phyloP scores from a whole-genome alignment of 106 monocot species.

The Dendrobium catenatum region DNA sequence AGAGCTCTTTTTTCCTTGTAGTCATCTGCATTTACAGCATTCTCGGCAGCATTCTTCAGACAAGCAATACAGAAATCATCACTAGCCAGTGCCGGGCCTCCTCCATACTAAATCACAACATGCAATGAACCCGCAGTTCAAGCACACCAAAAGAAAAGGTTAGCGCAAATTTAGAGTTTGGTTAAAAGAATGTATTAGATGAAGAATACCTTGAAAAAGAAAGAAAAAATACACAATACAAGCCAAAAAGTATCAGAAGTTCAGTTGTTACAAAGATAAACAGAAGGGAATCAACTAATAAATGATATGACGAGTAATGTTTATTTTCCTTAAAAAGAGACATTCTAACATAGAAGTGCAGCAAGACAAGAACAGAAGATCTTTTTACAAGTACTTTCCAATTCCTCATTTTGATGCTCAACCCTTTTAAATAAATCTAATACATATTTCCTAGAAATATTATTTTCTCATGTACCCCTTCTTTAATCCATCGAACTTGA shows the following conservation, averaged over 20 bases:
- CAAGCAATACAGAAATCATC: constrained; percentile 69
- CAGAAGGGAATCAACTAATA: neutral
- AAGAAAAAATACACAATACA: neutral
- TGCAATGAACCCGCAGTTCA: neutral
- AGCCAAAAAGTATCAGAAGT: neutral
- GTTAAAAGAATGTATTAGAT: neutral
- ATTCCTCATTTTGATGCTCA: too few relatives aligned
- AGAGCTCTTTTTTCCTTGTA: constrained; percentile 75
- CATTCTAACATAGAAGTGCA: neutral
- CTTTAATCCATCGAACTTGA: too few relatives aligned
- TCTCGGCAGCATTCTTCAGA: constrained; percentile 53
- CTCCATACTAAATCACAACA: constrained; percentile 1
- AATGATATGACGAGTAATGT: neutral
- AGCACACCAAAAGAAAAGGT: neutral
- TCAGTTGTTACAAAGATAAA: neutral
- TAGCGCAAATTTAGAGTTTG: neutral
- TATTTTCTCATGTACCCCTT: too few relatives aligned
- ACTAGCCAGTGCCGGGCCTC: constrained; percentile 54
- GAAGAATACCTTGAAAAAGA: neutral
- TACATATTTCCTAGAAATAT: too few relatives aligned
- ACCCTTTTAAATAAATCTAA: too few relatives aligned
- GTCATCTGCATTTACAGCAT: constrained; percentile 58
- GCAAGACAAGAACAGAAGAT: neutral
- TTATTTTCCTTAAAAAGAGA: neutral
- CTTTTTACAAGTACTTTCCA: too few relatives aligned